Evolutionary conservation across 495 filamentous ascomycete species (phyloP), one percentile per base, ranked within the genome.

Genomic region (Chlorociboria aeruginascens): DNA sequence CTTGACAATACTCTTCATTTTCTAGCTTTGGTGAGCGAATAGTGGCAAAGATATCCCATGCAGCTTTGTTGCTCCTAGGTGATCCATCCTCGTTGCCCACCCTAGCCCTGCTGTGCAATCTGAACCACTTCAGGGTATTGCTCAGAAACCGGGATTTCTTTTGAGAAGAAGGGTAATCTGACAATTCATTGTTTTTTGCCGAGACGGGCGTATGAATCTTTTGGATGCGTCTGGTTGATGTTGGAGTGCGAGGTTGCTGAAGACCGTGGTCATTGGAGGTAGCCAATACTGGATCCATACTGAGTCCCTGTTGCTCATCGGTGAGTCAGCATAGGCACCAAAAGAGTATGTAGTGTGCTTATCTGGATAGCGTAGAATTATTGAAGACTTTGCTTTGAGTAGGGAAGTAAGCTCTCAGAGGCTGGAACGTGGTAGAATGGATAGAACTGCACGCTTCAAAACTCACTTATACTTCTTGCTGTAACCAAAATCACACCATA

Each of bases 401-500:
- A 4, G 20, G 20, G 20, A 25, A 25, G 20, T 25, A 25, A 25
- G 20, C 20, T 25, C 20, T 25, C 2, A 25, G 4, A 25, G 20
- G 20, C 20, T 25, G 20, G 4, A 4, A 25, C 4, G n/a, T 44
- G 9, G 20, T 4, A n/a, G 32, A 25, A 25, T 6, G 36, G 25
- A 36, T 17, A 32, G 31, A 12, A 12, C 20, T 25, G 20, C 20
- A n/a, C n/a, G 20, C 20, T 25, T 25, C 20, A 25, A 4, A 40
- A 45, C 31, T 31, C 39, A 13, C 32, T 10, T 29, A 35, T 17
- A 49, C 14, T 16, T 38, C 6, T 17, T 40, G 32, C 40, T 36
- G 45, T 43, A 52, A 30, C 35, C 43, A 48, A 51, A 51, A 51
- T 46, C 41, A 36, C 32, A 46, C n/a, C 30, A 30, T 46, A 30